Base-by-base conservation (phyloP, 2,329 filamentous ascomycete species). In the Colletotrichum nymphaeae region DNA sequence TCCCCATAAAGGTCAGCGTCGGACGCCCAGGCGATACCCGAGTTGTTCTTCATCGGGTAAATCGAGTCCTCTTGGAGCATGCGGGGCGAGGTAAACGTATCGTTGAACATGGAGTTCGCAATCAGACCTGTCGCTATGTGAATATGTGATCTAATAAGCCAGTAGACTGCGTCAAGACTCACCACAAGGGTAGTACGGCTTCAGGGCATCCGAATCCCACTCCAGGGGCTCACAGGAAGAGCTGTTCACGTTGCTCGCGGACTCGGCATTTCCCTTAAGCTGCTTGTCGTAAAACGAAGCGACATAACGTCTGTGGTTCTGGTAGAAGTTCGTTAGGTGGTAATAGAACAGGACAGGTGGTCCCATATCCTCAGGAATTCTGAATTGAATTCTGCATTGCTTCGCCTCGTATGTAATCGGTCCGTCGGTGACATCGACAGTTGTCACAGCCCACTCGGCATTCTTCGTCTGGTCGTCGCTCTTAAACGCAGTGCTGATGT, bases 31-130 rank as follows among this genome's bases (percentile, higher is more conserved):
- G 96, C 94, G 75, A 98, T 98, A 62, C 92, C 92, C 8, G 78
- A 88, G 62, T 91, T 91, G 64, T 92, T 91, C 9, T 89, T 90
- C 95, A 98, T 97, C 26, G 86, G 79, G 81, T 98, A 99, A 1
- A 87, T 88, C 7, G 79, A 79, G 49, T 82, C 76, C 19, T 81
- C 79, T 1, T 83, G 80, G 60, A 93, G 83, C 9, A 91, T 85
- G 1, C 89, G 83, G 0, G 95, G 94, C 63, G 84, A 90, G 60
- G 84, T 86, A 80, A 97, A 97, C 5, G 93, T 95, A 81, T 99
- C 97, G 82, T 99, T 99, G 89, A 99, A 99, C 75, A 97, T 84
- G 28, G 97, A 98, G 82, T 99, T 99, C 74, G 97, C 96, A 77
- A 98, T 98, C 74, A 99, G 86, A 26, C 97, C 71, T 73, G 35